A percentile compares a stretch with the other conserved stretches of the same genome.
Conservation (phyloP, 139 green algal genomes). For the Chlorella sp. region DNA sequence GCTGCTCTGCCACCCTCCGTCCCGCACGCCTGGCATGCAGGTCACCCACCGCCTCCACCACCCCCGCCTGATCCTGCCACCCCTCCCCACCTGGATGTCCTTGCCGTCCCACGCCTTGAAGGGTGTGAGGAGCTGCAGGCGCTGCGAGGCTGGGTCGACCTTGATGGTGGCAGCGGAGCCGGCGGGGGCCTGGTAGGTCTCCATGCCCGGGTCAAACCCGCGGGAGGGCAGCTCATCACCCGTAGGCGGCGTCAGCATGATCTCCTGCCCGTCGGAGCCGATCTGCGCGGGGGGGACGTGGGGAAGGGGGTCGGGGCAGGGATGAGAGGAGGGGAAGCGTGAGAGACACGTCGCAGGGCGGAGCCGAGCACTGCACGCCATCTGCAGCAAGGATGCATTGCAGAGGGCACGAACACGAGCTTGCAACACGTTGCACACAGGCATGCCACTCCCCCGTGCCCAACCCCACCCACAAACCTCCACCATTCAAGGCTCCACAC, state of each 20-base stretch:
- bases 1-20: neutral
- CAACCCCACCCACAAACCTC: too few species aligned
- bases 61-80: neutral
- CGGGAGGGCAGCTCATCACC: conserved; percentile 89
- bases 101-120: conserved; percentile 87
- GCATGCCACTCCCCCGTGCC: too few species aligned
- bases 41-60: neutral
- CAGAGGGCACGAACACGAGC: neutral
- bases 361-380: too few species aligned
- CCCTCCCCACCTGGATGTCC: conserved; percentile 62
- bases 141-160: conserved; percentile 79
- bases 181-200: conserved; percentile 76
- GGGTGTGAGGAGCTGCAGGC: conserved; percentile 91
- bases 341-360: too few species aligned
- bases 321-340: too few species aligned
- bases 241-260: conserved; percentile 79
- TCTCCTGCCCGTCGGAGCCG: conserved; percentile 84
- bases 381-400: neutral
- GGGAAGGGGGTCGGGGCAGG: neutral
- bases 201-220: conserved; percentile 83
- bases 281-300: neutral
- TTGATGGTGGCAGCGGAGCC: conserved; percentile 48
- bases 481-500: too few species aligned
- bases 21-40: too few species aligned
- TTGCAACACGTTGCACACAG: too few species aligned